These are phyloP conservation scores for Sordaria brevicollis DNA, from an alignment of 495 filamentous ascomycete genomes.

Conservation along the genomic window DNA sequence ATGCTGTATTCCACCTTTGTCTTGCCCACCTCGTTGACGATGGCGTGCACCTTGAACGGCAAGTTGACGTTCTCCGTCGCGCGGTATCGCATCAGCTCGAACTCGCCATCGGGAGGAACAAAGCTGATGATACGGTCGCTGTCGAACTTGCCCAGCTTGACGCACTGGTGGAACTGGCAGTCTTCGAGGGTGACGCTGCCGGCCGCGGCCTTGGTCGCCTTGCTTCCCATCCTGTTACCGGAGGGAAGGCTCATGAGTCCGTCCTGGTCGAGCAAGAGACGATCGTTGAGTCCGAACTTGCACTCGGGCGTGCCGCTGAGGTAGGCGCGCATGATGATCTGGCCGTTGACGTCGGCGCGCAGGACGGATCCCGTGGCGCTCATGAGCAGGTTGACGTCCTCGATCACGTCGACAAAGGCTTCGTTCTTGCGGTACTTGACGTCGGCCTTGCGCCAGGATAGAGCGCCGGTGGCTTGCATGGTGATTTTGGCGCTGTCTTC, in stretches of 20 bases:
- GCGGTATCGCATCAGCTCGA: slow-evolving; percentile 98
- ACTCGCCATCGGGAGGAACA: slow-evolving; percentile 94
- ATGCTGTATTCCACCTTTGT: slow-evolving; percentile 99
- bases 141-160: slow-evolving; percentile 95
- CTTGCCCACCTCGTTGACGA: slow-evolving; percentile 93
- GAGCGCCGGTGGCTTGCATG: slow-evolving; percentile 95
- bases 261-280: slow-evolving; percentile 78
- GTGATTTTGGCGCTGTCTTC: slow-evolving; percentile 95
- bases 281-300: slow-evolving; percentile 98
- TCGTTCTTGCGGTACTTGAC: slow-evolving; percentile 99
- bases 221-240: slow-evolving; percentile 62
- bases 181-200: slow-evolving; percentile 95
- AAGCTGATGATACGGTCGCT: slow-evolving; percentile 96
- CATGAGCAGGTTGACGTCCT: slow-evolving; percentile 98
- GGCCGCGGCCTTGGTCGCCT: slow-evolving; percentile 88
- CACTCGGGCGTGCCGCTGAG: slow-evolving; percentile 95
- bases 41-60: slow-evolving; percentile 97
- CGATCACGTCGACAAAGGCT: slow-evolving; percentile 98
- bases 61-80: slow-evolving; percentile 99
- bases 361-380: slow-evolving; percentile 91
- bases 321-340: slow-evolving; percentile 98
- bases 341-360: slow-evolving; percentile 92
- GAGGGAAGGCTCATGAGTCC: slow-evolving; percentile 51
- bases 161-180: slow-evolving; percentile 99
- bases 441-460: slow-evolving; percentile 93